Evolutionary conservation across 1,139 yeast genomes (phyloP), one percentile per base, ranked within the genome.

Genomic region (Dujonia santamariae): DNA sequence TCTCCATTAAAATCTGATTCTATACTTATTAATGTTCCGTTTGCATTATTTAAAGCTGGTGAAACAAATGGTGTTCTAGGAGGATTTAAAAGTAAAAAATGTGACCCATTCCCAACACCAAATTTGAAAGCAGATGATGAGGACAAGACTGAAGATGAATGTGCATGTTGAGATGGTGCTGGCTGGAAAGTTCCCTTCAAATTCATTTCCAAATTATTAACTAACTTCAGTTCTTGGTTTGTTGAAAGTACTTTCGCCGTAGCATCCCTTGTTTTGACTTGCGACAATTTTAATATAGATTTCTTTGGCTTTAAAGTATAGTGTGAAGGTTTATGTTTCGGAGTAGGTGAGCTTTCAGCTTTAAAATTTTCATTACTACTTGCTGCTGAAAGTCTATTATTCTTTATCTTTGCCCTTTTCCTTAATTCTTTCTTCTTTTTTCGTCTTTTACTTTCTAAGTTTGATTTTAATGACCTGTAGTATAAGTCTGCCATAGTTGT

Each of bases 261-360:
- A n/a, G 14, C 26, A 7, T 8, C 9, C 26, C 9, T 12, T 23
- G 26, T 23, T 11, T 15, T 8, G 15, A 12, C 15, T 7, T 9
- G 7, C 26, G 9, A 41, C 20, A 44, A 37, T 21, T 37, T 38
- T 14, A 15, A 4, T 15, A 69, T 69, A 7, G 71, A 63, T 26
- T 59, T 51, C 45, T 66, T 65, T 0, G 75, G 75, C 42, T 67
- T 61, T 26, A 69, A 49, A 1, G 53, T 58, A 32, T 63, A 64
- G 45, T 69, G 75, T 12, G 69, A 63, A 2, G 75, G 75, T 36
- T 59, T 56, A 39, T 65, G 71, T 38, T 67, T 68, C 0, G 72
- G 74, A 0, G 67, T 62, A 0, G 73, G 72, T 1, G 71, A 63
- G n/a, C 40, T 17, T n/a, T 35, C 37, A 2, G 26, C 14, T 14